Base-by-base conservation (phyloP, 2,329 filamentous ascomycete species). In the Geosmithia morbida region DNA sequence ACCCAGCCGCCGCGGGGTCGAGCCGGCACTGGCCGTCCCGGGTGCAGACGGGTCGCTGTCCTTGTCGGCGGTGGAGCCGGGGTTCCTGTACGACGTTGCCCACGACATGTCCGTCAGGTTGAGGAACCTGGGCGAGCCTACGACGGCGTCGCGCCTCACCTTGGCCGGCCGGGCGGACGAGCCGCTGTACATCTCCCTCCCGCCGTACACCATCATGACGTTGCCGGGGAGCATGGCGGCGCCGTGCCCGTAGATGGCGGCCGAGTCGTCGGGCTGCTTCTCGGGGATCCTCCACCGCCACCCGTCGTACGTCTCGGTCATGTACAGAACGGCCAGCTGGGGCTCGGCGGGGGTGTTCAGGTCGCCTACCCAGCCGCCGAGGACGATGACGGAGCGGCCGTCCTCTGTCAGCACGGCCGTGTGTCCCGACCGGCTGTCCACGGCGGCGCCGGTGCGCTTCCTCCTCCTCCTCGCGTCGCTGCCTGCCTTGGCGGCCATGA, bases 311-410 rank as follows among this genome's bases (percentile, higher is more conserved):
- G 81, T 81, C 50, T 81, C 74, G 7, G 83, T 86, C 49, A 96
- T 70, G 49, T 86, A 70, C 2, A 97, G 67, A 2, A 96, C 65
- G 0, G 79, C 85, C 22, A 97, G 69, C 58, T 95, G 87, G 1
- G 92, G 92, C 29, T 81, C 70, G 0, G 92, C 92, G 1, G 89
- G 76, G 30, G 80, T 83, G 8, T 68, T 73, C 0, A 84, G 71
- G 56, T 94, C 81, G 3, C 89, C 90, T 4, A 96, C 87, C 92
- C 92, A 98, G 1, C 92, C 92, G 18, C 92, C 92, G 50, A 88
- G 72, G 1, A 98, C 67, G 41, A 95, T 68, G 8, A 97, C 69
- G n/a, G 75, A 79, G 22, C 69, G 76, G 0, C 89, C 89, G 57
- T 94, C 87, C 46, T 83, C 75, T 26, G 79, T 86, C 4, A 96